Conservation (phyloP, 208 protist genomes). For the Leptomonas pyrrhocoris region DNA sequence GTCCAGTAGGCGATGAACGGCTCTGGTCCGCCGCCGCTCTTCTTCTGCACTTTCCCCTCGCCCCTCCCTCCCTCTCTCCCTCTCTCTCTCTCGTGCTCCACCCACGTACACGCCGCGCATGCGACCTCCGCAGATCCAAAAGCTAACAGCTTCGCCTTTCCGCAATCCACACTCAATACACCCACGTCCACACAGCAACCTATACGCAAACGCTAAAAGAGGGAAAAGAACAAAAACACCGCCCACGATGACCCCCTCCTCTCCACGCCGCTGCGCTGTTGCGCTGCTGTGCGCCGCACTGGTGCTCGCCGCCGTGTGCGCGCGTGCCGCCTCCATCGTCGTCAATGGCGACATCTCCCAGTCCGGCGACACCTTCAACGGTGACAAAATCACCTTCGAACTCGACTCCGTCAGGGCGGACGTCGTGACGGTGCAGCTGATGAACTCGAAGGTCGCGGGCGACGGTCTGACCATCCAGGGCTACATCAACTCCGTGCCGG, state of each 20-base stretch:
- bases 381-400: conserved; percentile 21
- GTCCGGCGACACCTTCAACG: conserved; percentile 9
- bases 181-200: too few species aligned
- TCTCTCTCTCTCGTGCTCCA: too few species aligned
- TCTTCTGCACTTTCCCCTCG: too few species aligned
- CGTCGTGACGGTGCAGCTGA: conserved; percentile 25
- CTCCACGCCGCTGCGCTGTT: conserved; percentile 11
- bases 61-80: too few species aligned
- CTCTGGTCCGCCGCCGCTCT: too few species aligned
- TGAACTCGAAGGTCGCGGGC: conserved; percentile 22
- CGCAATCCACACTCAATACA: too few species aligned
- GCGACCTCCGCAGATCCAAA: too few species aligned
- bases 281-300: conserved; percentile 28
- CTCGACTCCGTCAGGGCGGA: neutral
- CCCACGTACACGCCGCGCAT: too few species aligned
- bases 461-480: conserved; percentile 10
- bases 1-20: too few species aligned
- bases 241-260: neutral
- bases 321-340: conserved; percentile 4
- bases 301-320: conserved; percentile 23
- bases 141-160: too few species aligned
- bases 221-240: neutral
- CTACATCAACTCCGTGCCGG: neutral
- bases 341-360: conserved; percentile 8
- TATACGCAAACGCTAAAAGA: neutral